Evolutionary conservation across 306 rosid genomes (phyloP).

Genomic region (Gastrolobium bilobum): DNA sequence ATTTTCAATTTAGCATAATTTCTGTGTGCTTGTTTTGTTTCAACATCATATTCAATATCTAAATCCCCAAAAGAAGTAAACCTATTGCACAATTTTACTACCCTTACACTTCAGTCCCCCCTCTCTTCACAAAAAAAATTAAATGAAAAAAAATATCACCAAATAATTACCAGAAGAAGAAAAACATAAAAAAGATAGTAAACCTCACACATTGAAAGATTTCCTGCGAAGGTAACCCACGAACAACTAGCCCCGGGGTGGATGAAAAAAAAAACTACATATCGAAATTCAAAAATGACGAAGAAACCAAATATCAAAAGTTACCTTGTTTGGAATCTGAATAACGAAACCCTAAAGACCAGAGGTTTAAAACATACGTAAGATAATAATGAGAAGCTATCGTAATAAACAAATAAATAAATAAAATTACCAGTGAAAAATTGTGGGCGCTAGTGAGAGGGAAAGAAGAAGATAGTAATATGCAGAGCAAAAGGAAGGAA

Average conservation of each 20-base stretch:
- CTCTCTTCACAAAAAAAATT: not conserved
- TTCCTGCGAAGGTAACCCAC: not conserved
- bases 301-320: slow-evolving; percentile 17
- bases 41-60: not conserved
- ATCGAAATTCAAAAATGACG: not conserved
- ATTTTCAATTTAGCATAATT: slow-evolving; percentile 9
- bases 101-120: not conserved
- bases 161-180: slow-evolving; percentile 4
- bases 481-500: slow-evolving; percentile 35
- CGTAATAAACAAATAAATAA: not conserved
- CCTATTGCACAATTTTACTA: not conserved
- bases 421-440: slow-evolving; percentile 40
- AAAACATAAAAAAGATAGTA: not conserved
- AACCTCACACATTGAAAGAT: not conserved
- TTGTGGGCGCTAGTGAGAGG: not conserved
- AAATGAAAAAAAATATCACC: not conserved
- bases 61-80: slow-evolving; percentile 15
- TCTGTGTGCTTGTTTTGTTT: not conserved
- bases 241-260: not conserved
- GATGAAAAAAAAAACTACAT: not conserved
- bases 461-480: slow-evolving; percentile 8
- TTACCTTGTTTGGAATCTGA: slow-evolving; percentile 32
- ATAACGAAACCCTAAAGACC: slow-evolving; percentile 56
- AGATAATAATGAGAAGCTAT: slow-evolving; percentile 10
- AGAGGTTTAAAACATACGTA: not conserved